Base-by-base conservation (phyloP, 306 rosid species). In the Arachis stenosperma region DNA sequence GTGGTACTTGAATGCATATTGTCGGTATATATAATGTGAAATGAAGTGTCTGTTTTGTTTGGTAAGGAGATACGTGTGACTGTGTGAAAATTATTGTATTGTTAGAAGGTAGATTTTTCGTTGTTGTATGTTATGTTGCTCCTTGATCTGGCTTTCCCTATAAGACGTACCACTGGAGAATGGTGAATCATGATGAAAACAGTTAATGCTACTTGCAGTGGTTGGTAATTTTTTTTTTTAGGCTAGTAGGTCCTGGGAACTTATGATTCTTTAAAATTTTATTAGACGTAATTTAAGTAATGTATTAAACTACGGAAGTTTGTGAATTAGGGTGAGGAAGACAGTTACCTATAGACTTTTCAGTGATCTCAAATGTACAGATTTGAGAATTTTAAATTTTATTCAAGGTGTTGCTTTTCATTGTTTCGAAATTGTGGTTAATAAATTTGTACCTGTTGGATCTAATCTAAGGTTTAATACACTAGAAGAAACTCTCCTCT, bases 201-300 rank as follows among this genome's bases (percentile, higher is more conserved):
- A n/a, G 37, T 66, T 63, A 54, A 6, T 67, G 8, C 14, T 72
- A 56, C 76, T 72, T 9, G 30, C 9, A 74, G 41, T 76, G 69
- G 36, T 67, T 55, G 59, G 43, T 9, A 12, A 55, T 64, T 29
- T 56, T 59, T 17, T 30, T 58, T 47, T 67, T 67, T 46, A 37
- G 42, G 51, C 42, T 36, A 14, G 39, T 57, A 9, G 30, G 54
- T 57, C 58, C 13, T 47, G 36, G 30, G n/a, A 66, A 58, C 14
- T 5, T 8, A 15, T 30, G n/a, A 11, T 30, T 3, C 61, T 67
- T 75, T 11, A 17, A 5, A 40, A 40, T 40, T 40, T 7, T 57
- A 6, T 46, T 51, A 10, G 33, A 36, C 30, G 10, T 65, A 15
- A 63, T 30, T 9, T 22, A 51, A 22, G 27, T 22, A 22, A 22